Evolutionary conservation across 176 grass and related monocot genomes (phyloP).

Genomic region (Triticum monococcum): DNA sequence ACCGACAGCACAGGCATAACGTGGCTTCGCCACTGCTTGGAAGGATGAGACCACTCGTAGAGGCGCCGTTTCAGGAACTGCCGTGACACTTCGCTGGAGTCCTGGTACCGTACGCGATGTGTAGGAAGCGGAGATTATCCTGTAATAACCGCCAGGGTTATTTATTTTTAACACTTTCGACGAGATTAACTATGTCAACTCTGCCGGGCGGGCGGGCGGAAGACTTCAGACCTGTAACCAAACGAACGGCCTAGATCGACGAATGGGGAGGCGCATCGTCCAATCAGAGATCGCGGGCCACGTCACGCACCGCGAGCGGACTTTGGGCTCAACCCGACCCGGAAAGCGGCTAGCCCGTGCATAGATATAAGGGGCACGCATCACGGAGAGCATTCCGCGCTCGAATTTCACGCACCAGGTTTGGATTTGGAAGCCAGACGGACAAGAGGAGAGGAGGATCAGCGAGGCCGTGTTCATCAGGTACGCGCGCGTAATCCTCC

Average conservation of each 20-base stretch:
- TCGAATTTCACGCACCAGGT: constrained; percentile 7
- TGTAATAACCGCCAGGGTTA: no score
- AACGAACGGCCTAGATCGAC: neutral
- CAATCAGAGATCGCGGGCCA: constrained; percentile 40
- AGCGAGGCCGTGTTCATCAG: neutral
- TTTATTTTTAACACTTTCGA: no score
- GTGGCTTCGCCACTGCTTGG: no score
- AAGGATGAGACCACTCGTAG: no score
- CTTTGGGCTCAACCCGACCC: neutral
- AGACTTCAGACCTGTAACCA: neutral
- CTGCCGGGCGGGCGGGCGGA: neutral
- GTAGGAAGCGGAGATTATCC: no score
- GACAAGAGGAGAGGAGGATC: neutral
- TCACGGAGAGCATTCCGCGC: neutral
- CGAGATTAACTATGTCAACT: no score
- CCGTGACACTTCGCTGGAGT: no score
- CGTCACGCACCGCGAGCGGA: constrained; percentile 15
- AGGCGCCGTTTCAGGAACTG: no score
- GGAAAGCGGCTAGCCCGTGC: neutral
- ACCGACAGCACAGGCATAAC: no score
- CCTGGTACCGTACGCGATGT: no score
- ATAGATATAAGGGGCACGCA: neutral
- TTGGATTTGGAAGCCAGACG: neutral
- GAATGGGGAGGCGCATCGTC: neutral
- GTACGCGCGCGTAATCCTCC: neutral